These are phyloP conservation scores for Fusarium penzigii DNA, from an alignment of 2,329 filamentous ascomycete species.

Conservation along the genomic window DNA sequence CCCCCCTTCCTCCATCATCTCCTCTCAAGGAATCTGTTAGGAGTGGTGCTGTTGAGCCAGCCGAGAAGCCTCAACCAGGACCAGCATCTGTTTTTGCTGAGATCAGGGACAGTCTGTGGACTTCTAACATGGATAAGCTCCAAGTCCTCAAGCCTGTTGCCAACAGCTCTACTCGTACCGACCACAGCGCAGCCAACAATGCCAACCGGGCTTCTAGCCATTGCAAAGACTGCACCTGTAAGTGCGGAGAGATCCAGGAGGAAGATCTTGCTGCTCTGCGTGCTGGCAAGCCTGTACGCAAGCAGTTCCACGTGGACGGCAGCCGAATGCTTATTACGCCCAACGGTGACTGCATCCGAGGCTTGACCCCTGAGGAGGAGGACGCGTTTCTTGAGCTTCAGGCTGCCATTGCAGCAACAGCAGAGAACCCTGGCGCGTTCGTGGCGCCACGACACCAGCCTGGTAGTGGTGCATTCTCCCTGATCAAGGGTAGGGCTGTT, in stretches of 20 bases:
- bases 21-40: slow-evolving; percentile 18
- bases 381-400: slow-evolving; percentile 71
- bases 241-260: slow-evolving; percentile 42
- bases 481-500: slow-evolving; percentile 65
- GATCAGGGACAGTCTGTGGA: slow-evolving; percentile 36
- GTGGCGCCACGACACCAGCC: slow-evolving; percentile 56
- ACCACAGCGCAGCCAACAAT: slow-evolving; percentile 22
- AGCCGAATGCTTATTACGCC: slow-evolving; percentile 73
- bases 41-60: slow-evolving; percentile 17
- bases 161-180: slow-evolving; percentile 30
- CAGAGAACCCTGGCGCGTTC: slow-evolving; percentile 57
- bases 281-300: slow-evolving; percentile 60
- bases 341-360: slow-evolving; percentile 74
- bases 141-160: slow-evolving; percentile 40
- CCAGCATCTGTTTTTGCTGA: slow-evolving; percentile 39
- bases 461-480: slow-evolving; percentile 56
- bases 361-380: slow-evolving; percentile 69
- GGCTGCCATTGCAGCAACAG: slow-evolving; percentile 51
- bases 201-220: slow-evolving; percentile 28
- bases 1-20: slow-evolving; percentile 21
- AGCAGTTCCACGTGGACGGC: slow-evolving; percentile 59
- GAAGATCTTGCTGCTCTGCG: slow-evolving; percentile 57
- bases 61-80: slow-evolving; percentile 33
- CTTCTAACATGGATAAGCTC: slow-evolving; percentile 36
- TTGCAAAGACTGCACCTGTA: slow-evolving; percentile 40